These are phyloP conservation scores for Thelonectria olida DNA, from an alignment of 2,329 filamentous ascomycete species.

Conservation along the genomic window DNA sequence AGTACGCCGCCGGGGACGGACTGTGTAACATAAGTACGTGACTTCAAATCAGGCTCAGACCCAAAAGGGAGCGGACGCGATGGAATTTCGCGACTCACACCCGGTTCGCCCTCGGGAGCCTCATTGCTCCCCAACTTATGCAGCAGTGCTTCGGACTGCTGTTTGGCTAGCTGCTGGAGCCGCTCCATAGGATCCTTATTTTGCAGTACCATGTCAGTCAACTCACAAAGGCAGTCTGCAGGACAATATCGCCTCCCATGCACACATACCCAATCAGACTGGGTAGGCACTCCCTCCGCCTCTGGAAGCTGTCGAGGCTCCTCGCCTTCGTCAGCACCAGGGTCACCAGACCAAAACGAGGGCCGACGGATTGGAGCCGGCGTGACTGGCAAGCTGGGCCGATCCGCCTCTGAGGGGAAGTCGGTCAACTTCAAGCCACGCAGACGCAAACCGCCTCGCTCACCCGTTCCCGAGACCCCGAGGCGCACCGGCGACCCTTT, in stretches of 20 bases:
- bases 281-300: conserved; percentile 85
- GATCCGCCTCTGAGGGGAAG: conserved; percentile 83
- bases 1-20: conserved; percentile 41
- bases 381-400: conserved; percentile 89
- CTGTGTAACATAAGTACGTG: conserved; percentile 41
- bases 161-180: conserved; percentile 74
- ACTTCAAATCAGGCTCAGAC: conserved; percentile 52
- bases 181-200: conserved; percentile 75
- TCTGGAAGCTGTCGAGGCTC: conserved; percentile 71
- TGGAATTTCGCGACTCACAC: conserved; percentile 55
- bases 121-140: conserved; percentile 57
- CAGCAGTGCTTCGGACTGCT: conserved; percentile 71
- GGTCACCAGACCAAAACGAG: conserved; percentile 69
- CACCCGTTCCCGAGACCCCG: conserved; percentile 23
- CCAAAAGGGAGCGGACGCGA: conserved; percentile 61
- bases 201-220: conserved; percentile 61
- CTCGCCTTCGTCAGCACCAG: conserved; percentile 56
- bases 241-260: conserved; percentile 60
- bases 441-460: conserved; percentile 18
- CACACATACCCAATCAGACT: conserved; percentile 94
- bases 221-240: conserved; percentile 63
- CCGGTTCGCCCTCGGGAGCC: conserved; percentile 34
- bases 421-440: conserved; percentile 77
- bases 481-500: conserved; percentile 33
- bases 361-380: conserved; percentile 80